Percentiles rank a stretch among this genome's conserved stretches.
Conservation (phyloP, 441 rosid species). For the Isatis lusitanica region DNA sequence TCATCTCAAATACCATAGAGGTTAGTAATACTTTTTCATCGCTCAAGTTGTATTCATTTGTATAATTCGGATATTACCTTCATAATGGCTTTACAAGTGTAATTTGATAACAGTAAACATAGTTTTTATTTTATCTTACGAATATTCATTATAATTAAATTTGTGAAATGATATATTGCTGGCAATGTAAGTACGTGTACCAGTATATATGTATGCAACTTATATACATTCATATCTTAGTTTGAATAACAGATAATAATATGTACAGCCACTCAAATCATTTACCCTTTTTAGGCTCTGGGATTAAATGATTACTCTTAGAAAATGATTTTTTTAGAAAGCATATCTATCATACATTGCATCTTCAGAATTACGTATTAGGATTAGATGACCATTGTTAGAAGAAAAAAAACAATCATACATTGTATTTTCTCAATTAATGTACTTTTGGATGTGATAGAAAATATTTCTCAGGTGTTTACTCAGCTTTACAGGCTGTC, state of each 20-base stretch:
- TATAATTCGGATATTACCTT: background rate
- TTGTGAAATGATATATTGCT: background rate
- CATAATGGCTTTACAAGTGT: background rate
- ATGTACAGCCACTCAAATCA: background rate
- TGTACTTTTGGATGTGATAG: background rate
- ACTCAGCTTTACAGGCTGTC: constrained; percentile 1
- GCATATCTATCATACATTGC: background rate
- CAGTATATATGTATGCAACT: background rate
- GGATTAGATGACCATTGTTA: background rate
- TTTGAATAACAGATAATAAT: constrained; percentile 18
- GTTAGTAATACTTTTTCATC: background rate
- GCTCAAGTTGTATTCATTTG: background rate
- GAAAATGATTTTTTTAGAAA: background rate
- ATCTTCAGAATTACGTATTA: background rate
- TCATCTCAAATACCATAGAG: background rate
- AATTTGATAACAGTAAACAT: background rate
- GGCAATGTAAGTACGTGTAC: background rate
- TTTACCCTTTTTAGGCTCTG: background rate
- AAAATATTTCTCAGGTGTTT: background rate
- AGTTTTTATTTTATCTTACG: background rate
- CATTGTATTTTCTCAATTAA: background rate
- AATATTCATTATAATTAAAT: background rate
- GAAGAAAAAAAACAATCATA: background rate
- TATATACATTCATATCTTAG: background rate
- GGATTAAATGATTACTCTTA: background rate